phyloP scores from a whole-genome alignment of 257 asterid genomes.

The Gentiana dahurica region DNA sequence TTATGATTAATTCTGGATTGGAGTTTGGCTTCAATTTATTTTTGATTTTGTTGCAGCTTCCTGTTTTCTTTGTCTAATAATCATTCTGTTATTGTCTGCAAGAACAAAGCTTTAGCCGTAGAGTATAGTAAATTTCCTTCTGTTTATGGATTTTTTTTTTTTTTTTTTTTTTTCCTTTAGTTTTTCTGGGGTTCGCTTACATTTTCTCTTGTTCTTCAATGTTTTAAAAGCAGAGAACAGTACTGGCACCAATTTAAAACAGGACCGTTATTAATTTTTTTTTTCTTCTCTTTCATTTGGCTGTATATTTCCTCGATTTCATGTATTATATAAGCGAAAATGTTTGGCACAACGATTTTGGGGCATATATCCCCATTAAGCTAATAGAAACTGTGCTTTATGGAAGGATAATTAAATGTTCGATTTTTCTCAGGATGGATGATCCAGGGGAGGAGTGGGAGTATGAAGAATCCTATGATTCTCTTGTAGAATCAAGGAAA shows the following conservation, averaged over 20 bases:
- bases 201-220: too few species aligned
- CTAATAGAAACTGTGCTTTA: background rate
- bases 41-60: too few species aligned
- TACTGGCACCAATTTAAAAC: too few species aligned
- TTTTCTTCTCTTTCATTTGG: background rate
- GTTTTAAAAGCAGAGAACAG: too few species aligned
- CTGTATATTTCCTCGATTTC: background rate
- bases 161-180: too few species aligned
- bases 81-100: background rate
- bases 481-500: conserved; percentile 15
- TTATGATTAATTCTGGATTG: background rate
- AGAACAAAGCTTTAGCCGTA: background rate
- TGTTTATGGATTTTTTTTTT: too few species aligned
- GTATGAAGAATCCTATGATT: conserved; percentile 10
- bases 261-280: too few species aligned
- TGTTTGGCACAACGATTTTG: background rate
- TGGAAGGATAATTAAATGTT: background rate
- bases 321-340: background rate
- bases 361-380: background rate
- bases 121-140: too few species aligned
- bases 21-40: background rate
- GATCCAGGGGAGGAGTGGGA: conserved; percentile 29
- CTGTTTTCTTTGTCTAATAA: background rate
- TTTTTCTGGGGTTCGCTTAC: too few species aligned
- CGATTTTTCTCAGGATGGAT: conserved; percentile 31